Percentiles rank a stretch among this genome's conserved stretches.
phyloP scores from a whole-genome alignment of 2,329 filamentous ascomycete genomes.

The Aspergillus fumigatiaffinis region DNA sequence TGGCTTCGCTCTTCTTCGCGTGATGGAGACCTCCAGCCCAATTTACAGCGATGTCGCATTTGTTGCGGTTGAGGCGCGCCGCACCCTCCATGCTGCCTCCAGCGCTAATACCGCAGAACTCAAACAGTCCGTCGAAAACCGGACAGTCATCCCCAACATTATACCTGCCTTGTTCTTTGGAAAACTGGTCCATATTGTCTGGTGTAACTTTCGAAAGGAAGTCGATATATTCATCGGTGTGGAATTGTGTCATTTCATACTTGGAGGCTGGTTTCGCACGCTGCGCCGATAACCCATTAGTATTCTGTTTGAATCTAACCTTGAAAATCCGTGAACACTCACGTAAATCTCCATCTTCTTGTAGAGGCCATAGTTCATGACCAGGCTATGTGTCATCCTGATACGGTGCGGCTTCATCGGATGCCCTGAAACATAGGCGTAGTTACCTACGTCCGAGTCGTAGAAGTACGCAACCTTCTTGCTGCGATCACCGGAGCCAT shows the following conservation, averaged over 20 bases:
- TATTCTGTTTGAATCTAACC: neutral
- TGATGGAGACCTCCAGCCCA: conserved; percentile 98
- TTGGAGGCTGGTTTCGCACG: conserved; percentile 73
- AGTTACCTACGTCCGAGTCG: conserved; percentile 96
- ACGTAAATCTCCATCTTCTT: conserved; percentile 71
- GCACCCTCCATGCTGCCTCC: conserved; percentile 69
- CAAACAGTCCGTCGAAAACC: conserved; percentile 66
- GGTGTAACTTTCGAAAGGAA: conserved; percentile 84
- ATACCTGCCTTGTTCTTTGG: conserved; percentile 81
- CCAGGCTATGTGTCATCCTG: conserved; percentile 61
- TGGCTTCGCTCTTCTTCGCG: conserved; percentile 90
- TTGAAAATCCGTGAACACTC: conserved; percentile 23
- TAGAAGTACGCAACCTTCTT: conserved; percentile 98
- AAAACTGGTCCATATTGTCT: conserved; percentile 94
- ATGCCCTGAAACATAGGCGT: conserved; percentile 80
- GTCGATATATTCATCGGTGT: conserved; percentile 70
- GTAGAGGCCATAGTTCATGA: conserved; percentile 71
- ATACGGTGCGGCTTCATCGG: conserved; percentile 67
- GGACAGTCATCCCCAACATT: conserved; percentile 64
- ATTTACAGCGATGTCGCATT: conserved; percentile 67
- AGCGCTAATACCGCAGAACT: conserved; percentile 67
- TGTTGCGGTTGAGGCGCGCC: conserved; percentile 62
- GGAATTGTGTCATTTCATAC: conserved; percentile 70
- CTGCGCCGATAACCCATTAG: conserved; percentile 42
- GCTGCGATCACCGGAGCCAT: conserved; percentile 50